These are phyloP conservation scores for Aureobasidium sp. DNA, from an alignment of 2,329 filamentous ascomycete species.

Conservation along the genomic window DNA sequence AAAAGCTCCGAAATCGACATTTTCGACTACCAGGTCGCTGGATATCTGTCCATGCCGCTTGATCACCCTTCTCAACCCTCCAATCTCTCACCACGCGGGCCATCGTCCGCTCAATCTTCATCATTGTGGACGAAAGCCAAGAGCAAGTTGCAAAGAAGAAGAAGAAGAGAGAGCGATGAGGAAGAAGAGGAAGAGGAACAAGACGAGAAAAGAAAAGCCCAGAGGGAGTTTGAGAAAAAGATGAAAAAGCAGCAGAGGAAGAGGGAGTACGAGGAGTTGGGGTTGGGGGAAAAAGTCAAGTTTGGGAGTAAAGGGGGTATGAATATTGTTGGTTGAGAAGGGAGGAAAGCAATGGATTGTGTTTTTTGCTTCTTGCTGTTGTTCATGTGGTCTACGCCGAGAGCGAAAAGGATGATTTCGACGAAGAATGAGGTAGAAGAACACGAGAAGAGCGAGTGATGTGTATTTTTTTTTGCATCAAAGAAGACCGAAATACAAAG, in stretches of 20 bases:
- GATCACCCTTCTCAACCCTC: not conserved
- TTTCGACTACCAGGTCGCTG: not conserved
- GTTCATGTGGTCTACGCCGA: too few relatives aligned
- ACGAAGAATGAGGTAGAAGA: too few relatives aligned
- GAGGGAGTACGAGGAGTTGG: not conserved
- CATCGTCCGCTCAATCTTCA: not conserved
- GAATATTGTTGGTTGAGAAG: not conserved
- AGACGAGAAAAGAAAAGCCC: too few relatives aligned
- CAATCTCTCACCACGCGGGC: not conserved
- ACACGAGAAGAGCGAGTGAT: too few relatives aligned
- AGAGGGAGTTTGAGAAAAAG: not conserved
- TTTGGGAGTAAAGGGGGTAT: slow-evolving; percentile 9
- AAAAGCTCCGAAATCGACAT: not conserved
- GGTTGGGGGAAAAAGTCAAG: slow-evolving; percentile 4
- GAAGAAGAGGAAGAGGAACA: not conserved
- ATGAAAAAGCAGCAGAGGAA: not conserved
- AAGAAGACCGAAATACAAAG: too few relatives aligned
- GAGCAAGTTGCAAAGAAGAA: not conserved
- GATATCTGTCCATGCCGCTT: slow-evolving; percentile 1
- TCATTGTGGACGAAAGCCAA: not conserved
- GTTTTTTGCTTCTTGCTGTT: too few relatives aligned
- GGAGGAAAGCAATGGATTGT: too few relatives aligned
- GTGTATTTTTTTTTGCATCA: too few relatives aligned
- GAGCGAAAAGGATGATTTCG: too few relatives aligned
- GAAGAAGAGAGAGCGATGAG: not conserved